These are phyloP conservation scores for Trichocladium antarcticum DNA, from an alignment of 495 filamentous ascomycete genomes.

Conservation along the genomic window DNA sequence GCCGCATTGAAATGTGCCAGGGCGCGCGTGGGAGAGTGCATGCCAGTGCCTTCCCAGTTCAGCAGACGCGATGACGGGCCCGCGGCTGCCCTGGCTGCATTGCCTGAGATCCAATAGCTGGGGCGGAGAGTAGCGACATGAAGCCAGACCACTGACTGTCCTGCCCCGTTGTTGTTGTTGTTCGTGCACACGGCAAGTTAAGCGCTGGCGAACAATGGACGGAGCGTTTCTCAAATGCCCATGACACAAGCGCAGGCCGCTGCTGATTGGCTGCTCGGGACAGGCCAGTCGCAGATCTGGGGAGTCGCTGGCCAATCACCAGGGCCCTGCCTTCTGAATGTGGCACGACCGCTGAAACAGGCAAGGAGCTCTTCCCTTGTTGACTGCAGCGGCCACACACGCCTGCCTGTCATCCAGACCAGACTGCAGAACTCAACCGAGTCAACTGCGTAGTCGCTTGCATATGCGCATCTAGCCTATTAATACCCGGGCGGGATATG, in stretches of 20 bases:
- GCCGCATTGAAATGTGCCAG: background rate
- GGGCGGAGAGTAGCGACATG: background rate
- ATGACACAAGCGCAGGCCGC: slow-evolving; percentile 1
- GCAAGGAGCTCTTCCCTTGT: too few species aligned
- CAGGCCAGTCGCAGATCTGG: background rate
- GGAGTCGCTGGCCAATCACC: background rate
- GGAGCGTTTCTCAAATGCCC: background rate
- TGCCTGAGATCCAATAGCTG: background rate
- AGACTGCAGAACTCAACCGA: too few species aligned
- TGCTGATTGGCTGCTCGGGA: background rate
- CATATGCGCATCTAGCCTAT: too few species aligned
- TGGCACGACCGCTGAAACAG: background rate
- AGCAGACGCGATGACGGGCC: slow-evolving; percentile 6
- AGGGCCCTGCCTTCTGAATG: background rate
- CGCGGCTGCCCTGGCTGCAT: slow-evolving; percentile 2
- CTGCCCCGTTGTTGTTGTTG: background rate
- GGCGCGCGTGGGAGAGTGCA: background rate
- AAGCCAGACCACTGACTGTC: background rate
- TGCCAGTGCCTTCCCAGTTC: background rate
- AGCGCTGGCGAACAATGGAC: background rate
- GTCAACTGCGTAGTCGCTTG: too few species aligned
- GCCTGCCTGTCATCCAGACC: too few species aligned
- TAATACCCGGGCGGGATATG: background rate
- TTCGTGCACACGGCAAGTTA: too few species aligned
- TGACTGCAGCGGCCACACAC: too few species aligned